Evolutionary conservation across 108 stramenopile genomes (phyloP).

Genomic region (Phaeodactylum tricornutum): DNA sequence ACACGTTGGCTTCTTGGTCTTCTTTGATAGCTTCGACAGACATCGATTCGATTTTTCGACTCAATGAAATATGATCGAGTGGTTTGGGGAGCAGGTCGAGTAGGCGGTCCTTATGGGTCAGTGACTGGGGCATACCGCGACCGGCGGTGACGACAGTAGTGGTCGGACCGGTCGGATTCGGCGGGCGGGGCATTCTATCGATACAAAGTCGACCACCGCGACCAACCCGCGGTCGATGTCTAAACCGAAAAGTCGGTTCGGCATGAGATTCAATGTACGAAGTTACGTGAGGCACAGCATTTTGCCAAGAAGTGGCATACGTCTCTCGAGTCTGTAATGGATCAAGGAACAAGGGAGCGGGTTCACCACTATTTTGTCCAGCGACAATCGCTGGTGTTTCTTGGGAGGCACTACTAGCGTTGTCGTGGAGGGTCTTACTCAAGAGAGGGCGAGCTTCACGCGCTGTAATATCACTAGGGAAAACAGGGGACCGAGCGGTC

Average conservation of each 20-base stretch:
- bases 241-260: conserved; percentile 31
- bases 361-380: conserved; percentile 67
- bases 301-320: conserved; percentile 49
- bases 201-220: conserved; percentile 76
- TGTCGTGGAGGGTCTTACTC: background rate
- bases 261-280: conserved; percentile 48
- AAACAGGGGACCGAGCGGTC: background rate
- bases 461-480: background rate
- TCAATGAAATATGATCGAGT: conserved; percentile 32
- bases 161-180: conserved; percentile 18
- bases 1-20: conserved; percentile 31
- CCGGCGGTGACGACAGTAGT: conserved; percentile 45
- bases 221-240: conserved; percentile 74
- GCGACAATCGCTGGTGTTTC: conserved; percentile 44
- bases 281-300: conserved; percentile 46
- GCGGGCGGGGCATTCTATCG: conserved; percentile 58
- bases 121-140: conserved; percentile 5
- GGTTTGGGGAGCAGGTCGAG: conserved; percentile 58
- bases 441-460: too few species aligned
- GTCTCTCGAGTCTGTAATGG: conserved; percentile 54
- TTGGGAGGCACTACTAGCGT: background rate
- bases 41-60: conserved; percentile 59
- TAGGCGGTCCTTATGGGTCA: conserved; percentile 32
- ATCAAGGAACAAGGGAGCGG: conserved; percentile 64
- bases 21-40: conserved; percentile 48